Conservation (phyloP, 2,329 filamentous ascomycete genomes). For the Raffaelea ambrosiae region DNA sequence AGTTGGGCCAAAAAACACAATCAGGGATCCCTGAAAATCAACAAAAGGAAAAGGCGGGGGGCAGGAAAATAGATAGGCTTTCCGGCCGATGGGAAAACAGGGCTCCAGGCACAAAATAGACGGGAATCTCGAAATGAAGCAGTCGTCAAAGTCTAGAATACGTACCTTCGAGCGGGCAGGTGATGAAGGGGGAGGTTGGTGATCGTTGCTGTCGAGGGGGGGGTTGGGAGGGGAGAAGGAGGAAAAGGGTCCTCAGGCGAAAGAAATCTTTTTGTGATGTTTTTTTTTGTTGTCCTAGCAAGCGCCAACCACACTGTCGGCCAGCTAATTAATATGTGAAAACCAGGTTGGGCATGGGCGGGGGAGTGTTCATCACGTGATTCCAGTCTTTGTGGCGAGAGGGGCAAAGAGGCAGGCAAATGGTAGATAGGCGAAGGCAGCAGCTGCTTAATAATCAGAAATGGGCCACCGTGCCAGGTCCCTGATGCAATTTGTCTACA, state of each 20-base stretch:
- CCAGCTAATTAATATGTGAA: too few relatives aligned
- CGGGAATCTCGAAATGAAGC: neutral
- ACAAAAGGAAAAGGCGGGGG: neutral
- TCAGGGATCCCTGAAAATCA: too few relatives aligned
- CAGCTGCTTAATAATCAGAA: neutral
- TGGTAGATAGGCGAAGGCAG: neutral
- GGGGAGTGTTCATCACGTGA: slow-evolving; percentile 9
- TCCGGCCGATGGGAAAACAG: too few relatives aligned
- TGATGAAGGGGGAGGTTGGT: slow-evolving; percentile 2
- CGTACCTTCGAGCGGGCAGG: slow-evolving; percentile 11
- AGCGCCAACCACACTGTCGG: slow-evolving; percentile 7
- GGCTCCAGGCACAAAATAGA: too few relatives aligned
- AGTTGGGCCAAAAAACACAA: too few relatives aligned
- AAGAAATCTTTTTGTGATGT: slow-evolving; percentile 15
- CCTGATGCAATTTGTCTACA: too few relatives aligned
- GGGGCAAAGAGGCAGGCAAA: slow-evolving; percentile 3
- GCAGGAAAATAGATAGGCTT: neutral
- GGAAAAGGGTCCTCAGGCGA: slow-evolving; percentile 2
- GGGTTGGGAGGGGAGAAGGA: neutral
- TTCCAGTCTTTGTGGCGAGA: neutral
- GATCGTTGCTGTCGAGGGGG: slow-evolving; percentile 3
- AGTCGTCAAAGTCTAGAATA: neutral
- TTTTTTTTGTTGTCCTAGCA: slow-evolving; percentile 12
- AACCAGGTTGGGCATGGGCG: slow-evolving; percentile 11
- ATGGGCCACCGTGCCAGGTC: too few relatives aligned